Evolutionary conservation across 371 early-diverging fungal genomes (phyloP).

Genomic region (Mortierella sp.): DNA sequence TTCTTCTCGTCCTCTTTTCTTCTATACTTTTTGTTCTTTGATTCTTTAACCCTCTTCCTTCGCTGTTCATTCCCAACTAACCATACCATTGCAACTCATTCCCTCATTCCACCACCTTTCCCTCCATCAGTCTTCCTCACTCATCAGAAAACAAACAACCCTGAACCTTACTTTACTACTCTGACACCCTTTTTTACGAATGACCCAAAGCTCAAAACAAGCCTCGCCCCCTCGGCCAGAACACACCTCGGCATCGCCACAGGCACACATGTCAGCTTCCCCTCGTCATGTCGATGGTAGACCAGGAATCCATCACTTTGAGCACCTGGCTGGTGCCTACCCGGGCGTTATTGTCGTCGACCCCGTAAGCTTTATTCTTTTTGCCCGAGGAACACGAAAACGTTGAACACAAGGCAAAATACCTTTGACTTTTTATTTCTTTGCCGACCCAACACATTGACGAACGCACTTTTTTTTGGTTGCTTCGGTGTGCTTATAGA

Average conservation of each 20-base stretch:
- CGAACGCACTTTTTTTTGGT: constrained; percentile 6
- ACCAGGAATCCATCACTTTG: constrained; percentile 37
- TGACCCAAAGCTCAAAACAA: constrained; percentile 37
- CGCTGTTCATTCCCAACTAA: too few relatives aligned
- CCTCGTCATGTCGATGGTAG: constrained; percentile 26
- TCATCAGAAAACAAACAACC: not conserved
- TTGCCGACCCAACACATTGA: too few relatives aligned
- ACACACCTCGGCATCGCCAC: constrained; percentile 17
- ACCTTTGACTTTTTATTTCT: not conserved
- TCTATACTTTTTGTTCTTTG: too few relatives aligned
- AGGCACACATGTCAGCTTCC: constrained; percentile 12
- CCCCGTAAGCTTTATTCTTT: constrained; percentile 35
- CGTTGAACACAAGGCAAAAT: not conserved
- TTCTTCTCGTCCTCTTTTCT: not conserved
- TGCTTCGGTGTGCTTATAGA: constrained; percentile 14
- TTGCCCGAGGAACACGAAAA: not conserved
- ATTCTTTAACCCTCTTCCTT: too few relatives aligned
- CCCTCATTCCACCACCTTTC: too few relatives aligned
- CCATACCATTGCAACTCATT: too few relatives aligned
- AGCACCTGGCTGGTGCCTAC: constrained; percentile 45
- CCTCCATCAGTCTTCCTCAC: too few relatives aligned
- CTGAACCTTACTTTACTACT: too few relatives aligned
- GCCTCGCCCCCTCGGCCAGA: constrained; percentile 31
- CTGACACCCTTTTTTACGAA: constrained; percentile 8
- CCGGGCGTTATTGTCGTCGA: constrained; percentile 53